phyloP scores from a whole-genome alignment of 225 moss, liverwort and hornwort species.

The Pseudoscleropodium purum region DNA sequence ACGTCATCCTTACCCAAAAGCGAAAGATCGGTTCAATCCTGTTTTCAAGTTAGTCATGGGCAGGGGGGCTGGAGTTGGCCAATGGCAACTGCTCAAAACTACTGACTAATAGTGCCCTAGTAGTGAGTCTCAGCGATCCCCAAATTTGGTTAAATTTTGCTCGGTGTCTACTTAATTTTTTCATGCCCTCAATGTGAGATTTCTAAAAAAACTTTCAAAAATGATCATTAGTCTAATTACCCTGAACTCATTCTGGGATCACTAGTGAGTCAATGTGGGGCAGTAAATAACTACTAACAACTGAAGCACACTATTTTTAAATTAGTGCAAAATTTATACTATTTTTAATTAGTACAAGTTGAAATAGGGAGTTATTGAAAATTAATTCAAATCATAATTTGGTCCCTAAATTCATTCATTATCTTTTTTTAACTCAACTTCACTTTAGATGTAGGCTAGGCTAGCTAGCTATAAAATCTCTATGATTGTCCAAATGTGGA shows the following conservation, averaged over 20 bases:
- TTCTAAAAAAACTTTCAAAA: too few species aligned
- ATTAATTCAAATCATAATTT: background rate
- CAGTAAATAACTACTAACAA: background rate
- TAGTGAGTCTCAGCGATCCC: too few species aligned
- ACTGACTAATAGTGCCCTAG: background rate
- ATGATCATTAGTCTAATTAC: too few species aligned
- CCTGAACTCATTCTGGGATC: too few species aligned
- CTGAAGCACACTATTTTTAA: background rate
- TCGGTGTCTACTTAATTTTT: too few species aligned
- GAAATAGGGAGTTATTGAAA: background rate
- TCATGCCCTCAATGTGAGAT: too few species aligned
- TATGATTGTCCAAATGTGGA: rapidly evolving
- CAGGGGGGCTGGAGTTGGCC: background rate
- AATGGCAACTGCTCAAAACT: background rate
- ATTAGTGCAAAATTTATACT: background rate
- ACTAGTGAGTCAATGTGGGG: too few species aligned
- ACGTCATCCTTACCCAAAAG: background rate
- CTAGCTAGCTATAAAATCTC: background rate
- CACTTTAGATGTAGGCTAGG: background rate
- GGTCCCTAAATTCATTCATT: too few species aligned
- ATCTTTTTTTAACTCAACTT: background rate
- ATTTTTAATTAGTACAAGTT: background rate
- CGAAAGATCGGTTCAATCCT: background rate
- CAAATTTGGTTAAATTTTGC: too few species aligned
- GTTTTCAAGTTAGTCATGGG: background rate